A percentile compares a stretch with the other conserved stretches of the same genome.
Conservation (phyloP, 1,284 basidiomycete species). For the Pseudozyma sp. region DNA sequence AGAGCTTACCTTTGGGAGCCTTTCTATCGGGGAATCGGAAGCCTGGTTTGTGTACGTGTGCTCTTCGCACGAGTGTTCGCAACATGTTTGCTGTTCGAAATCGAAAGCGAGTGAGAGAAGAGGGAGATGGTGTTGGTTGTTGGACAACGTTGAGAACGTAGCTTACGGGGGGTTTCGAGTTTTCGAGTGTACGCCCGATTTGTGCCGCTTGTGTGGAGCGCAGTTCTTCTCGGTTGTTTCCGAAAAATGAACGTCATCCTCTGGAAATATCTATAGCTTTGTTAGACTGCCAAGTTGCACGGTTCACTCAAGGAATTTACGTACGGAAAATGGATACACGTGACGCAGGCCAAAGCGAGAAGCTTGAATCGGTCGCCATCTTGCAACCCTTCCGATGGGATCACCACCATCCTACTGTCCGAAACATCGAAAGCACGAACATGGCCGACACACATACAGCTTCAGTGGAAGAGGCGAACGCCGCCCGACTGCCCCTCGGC, state of each 20-base stretch:
- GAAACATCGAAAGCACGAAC: not conserved
- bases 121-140: conserved; percentile 4
- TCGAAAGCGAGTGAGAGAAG: not conserved
- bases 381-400: not conserved
- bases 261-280: too few relatives aligned
- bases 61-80: conserved; percentile 51
- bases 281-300: too few relatives aligned
- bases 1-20: conserved; percentile 50
- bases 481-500: conserved; percentile 79
- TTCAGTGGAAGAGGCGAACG: conserved; percentile 84
- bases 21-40: conserved; percentile 62
- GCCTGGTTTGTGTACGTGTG: conserved; percentile 54
- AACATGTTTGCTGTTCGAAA: conserved; percentile 33
- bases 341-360: too few relatives aligned
- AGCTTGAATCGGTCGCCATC: not conserved
- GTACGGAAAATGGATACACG: too few relatives aligned
- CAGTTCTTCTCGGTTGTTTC: not conserved
- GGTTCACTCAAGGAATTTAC: too few relatives aligned
- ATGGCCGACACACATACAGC: conserved; percentile 73
- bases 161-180: not conserved
- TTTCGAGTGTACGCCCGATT: conserved; percentile 12
- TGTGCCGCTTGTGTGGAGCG: conserved; percentile 10
- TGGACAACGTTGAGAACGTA: too few relatives aligned
- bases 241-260: not conserved
- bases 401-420: not conserved